phyloP scores from a whole-genome alignment of 2,329 filamentous ascomycete genomes.

The Ophiocordyceps robertsii region DNA sequence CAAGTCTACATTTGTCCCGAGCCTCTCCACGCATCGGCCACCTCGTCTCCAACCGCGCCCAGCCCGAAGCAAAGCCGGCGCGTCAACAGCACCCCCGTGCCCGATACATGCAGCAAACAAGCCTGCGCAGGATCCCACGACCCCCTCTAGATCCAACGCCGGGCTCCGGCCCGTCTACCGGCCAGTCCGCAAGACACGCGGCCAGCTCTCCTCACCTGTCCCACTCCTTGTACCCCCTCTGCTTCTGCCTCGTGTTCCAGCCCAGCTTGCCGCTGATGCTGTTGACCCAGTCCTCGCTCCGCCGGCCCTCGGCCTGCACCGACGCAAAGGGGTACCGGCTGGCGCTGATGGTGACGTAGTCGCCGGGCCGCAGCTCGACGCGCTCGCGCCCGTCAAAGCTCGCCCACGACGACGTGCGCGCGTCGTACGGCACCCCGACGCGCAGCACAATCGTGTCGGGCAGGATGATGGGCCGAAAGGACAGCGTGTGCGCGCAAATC shows the following conservation, averaged over 20 bases:
- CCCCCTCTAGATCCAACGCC: no score
- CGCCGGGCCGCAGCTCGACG: slow-evolving; percentile 62
- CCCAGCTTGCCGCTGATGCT: slow-evolving; percentile 67
- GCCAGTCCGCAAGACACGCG: neutral
- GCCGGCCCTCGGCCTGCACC: slow-evolving; percentile 54
- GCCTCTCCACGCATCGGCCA: no score
- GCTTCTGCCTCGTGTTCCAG: slow-evolving; percentile 70
- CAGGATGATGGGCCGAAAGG: slow-evolving; percentile 90
- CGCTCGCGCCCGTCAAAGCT: slow-evolving; percentile 92
- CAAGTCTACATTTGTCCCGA: no score
- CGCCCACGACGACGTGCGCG: slow-evolving; percentile 84
- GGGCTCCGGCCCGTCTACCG: no score
- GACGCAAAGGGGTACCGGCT: slow-evolving; percentile 69
- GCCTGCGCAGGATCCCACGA: no score
- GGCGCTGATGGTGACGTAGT: slow-evolving; percentile 76
- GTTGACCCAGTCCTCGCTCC: slow-evolving; percentile 70
- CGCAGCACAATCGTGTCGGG: slow-evolving; percentile 92
- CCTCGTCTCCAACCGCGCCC: no score
- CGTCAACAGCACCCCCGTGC: no score
- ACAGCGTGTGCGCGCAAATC: slow-evolving; percentile 89
- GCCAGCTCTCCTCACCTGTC: slow-evolving; percentile 4
- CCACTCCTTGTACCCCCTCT: slow-evolving; percentile 48
- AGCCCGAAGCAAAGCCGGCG: no score
- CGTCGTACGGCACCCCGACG: slow-evolving; percentile 88
- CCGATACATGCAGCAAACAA: no score